Conservation (phyloP, 2,329 filamentous ascomycete genomes). For the Fusarium acutatum region DNA sequence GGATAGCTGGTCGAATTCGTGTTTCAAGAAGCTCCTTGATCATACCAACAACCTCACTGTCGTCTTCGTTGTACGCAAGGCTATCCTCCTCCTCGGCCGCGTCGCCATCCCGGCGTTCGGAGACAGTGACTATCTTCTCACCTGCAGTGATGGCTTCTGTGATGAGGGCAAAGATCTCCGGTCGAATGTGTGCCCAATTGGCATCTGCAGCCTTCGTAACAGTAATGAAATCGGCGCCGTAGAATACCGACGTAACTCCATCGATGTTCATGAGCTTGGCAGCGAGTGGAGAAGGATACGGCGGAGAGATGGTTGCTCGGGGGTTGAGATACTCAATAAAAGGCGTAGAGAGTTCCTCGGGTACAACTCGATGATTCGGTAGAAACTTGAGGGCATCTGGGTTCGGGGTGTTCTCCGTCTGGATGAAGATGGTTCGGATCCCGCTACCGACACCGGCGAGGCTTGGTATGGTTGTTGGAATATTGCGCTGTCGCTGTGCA, state of each 20-base stretch:
- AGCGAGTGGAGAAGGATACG: slow-evolving; percentile 90
- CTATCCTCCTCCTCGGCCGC: slow-evolving; percentile 67
- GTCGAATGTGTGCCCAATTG: slow-evolving; percentile 94
- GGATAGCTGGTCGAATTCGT: slow-evolving; percentile 91
- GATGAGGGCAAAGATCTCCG: slow-evolving; percentile 94
- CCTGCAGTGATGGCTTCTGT: slow-evolving; percentile 90
- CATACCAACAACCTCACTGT: slow-evolving; percentile 95
- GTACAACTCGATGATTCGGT: slow-evolving; percentile 87
- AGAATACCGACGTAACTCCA: slow-evolving; percentile 94
- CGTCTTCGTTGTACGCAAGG: slow-evolving; percentile 85
- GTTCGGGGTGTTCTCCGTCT: slow-evolving; percentile 95
- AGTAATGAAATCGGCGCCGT: slow-evolving; percentile 95
- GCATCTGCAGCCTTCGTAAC: slow-evolving; percentile 89
- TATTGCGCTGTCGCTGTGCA: slow-evolving; percentile 15
- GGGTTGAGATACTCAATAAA: slow-evolving; percentile 94
- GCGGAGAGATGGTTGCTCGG: slow-evolving; percentile 85
- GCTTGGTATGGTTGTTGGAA: slow-evolving; percentile 24
- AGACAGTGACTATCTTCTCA: slow-evolving; percentile 78
- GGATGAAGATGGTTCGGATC: slow-evolving; percentile 90
- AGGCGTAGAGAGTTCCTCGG: slow-evolving; percentile 73
- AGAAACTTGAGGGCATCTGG: slow-evolving; percentile 96
- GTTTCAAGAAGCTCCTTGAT: slow-evolving; percentile 98
- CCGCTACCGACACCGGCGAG: slow-evolving; percentile 46
- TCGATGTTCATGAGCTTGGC: slow-evolving; percentile 92
- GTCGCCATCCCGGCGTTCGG: slow-evolving; percentile 67